Evolutionary conservation across 108 stramenopile genomes (phyloP).

Genomic region (Nitzschia palea): DNA sequence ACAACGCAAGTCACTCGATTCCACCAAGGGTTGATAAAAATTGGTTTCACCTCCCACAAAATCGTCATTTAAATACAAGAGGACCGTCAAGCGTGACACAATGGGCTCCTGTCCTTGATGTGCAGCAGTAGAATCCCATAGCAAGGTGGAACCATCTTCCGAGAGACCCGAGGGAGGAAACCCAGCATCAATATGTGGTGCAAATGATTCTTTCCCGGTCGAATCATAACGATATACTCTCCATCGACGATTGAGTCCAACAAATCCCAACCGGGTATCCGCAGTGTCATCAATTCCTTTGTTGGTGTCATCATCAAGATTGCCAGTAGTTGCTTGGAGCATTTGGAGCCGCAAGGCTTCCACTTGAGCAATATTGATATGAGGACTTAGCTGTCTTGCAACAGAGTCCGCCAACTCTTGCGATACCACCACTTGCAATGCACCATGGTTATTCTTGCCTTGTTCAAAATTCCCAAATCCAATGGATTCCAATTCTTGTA

Average conservation of each 20-base stretch:
- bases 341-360: conserved; percentile 10
- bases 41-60: conserved; percentile 87
- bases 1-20: conserved; percentile 1
- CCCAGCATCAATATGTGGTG: conserved; percentile 88
- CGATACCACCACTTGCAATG: conserved; percentile 72
- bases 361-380: conserved; percentile 61
- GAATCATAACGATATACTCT: conserved; percentile 77
- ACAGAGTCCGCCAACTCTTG: conserved; percentile 47
- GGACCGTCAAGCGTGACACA: conserved; percentile 74
- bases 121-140: conserved; percentile 45
- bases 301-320: conserved; percentile 4
- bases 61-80: conserved; percentile 88
- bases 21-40: conserved; percentile 56
- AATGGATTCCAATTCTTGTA: conserved; percentile 48
- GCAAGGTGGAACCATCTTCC: conserved; percentile 33
- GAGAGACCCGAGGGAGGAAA: conserved; percentile 82
- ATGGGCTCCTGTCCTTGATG: conserved; percentile 19
- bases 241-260: conserved; percentile 76
- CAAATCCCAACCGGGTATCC: conserved; percentile 38
- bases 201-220: conserved; percentile 59
- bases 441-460: conserved; percentile 81
- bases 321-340: conserved; percentile 7
- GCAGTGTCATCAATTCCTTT: not conserved
- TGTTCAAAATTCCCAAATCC: conserved; percentile 63
- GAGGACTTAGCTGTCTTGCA: conserved; percentile 46